A percentile compares a stretch with the other conserved stretches of the same genome.
Conservation (phyloP, 495 filamentous ascomycete species). For the Trichoderma gamsii region DNA sequence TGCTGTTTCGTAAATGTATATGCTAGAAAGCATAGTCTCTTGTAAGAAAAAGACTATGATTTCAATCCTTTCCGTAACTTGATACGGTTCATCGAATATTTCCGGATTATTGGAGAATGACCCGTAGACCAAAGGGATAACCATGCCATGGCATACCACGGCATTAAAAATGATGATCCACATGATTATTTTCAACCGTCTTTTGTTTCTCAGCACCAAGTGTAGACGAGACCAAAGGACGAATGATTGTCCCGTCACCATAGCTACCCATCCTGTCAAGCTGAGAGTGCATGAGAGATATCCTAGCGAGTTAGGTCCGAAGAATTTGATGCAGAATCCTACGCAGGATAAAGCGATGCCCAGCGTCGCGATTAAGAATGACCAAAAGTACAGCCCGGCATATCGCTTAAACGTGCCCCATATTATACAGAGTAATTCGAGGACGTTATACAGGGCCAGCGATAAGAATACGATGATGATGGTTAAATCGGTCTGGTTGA, state of each 20-base stretch:
- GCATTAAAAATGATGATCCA: conserved; percentile 48
- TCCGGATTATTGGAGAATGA: conserved; percentile 31
- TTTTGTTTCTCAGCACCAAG: conserved; percentile 30
- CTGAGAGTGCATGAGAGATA: conserved; percentile 42
- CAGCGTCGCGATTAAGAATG: conserved; percentile 33
- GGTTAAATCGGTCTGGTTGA: conserved; percentile 10
- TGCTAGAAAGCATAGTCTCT: conserved; percentile 49
- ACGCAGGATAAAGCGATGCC: conserved; percentile 53
- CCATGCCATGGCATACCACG: conserved; percentile 49
- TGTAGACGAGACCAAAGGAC: conserved; percentile 64
- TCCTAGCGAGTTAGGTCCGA: conserved; percentile 37
- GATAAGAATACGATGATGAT: conserved; percentile 34
- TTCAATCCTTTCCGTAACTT: conserved; percentile 52
- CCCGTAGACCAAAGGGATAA: conserved; percentile 50
- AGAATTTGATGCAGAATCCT: conserved; percentile 55
- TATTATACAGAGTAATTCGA: conserved; percentile 37
- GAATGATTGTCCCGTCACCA: conserved; percentile 60
- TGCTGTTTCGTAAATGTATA: conserved; percentile 54
- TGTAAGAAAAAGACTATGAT: conserved; percentile 52
- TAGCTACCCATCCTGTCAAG: conserved; percentile 43
- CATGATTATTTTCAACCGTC: conserved; percentile 9
- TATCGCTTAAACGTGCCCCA: conserved; percentile 33
- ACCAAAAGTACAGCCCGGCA: conserved; percentile 40
- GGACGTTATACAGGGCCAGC: conserved; percentile 39
- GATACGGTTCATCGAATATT: conserved; percentile 41